These are phyloP conservation scores for Paecilomyces sp. DNA, from an alignment of 2,329 filamentous ascomycete species.

Conservation along the genomic window DNA sequence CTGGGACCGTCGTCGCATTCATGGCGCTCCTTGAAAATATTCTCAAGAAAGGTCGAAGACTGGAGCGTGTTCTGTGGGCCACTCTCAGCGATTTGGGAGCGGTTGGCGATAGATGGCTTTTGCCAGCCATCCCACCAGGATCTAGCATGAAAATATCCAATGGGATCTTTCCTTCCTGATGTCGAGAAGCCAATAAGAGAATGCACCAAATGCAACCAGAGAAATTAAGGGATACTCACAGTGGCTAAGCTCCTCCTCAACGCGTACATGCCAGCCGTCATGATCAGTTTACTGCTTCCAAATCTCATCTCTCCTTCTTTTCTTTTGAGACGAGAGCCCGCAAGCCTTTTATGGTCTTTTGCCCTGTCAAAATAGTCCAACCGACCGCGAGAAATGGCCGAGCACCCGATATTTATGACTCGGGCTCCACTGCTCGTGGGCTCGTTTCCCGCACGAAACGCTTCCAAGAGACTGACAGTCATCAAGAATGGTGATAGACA, in stretches of 20 bases:
- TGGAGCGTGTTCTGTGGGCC: slow-evolving; percentile 23
- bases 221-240: slow-evolving; percentile 15
- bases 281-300: slow-evolving; percentile 29
- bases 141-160: slow-evolving; percentile 31
- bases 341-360: slow-evolving; percentile 9
- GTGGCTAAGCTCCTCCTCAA: slow-evolving; percentile 26
- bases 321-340: slow-evolving; percentile 19
- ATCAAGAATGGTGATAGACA: slow-evolving; percentile 29
- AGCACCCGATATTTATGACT: slow-evolving; percentile 30
- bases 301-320: slow-evolving; percentile 24
- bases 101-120: slow-evolving; percentile 15
- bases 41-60: slow-evolving; percentile 24
- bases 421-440: slow-evolving; percentile 22
- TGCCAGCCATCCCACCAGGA: slow-evolving; percentile 22
- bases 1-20: slow-evolving; percentile 27
- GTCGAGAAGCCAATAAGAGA: neutral
- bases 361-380: slow-evolving; percentile 24
- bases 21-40: slow-evolving; percentile 28
- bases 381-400: slow-evolving; percentile 21
- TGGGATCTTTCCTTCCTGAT: slow-evolving; percentile 24
- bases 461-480: slow-evolving; percentile 28
- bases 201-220: neutral
- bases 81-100: slow-evolving; percentile 22
- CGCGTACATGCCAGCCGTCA: slow-evolving; percentile 28
- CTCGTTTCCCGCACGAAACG: slow-evolving; percentile 26